These are phyloP conservation scores for Termitomyces sp. DNA, from an alignment of 768 basidiomycete species.

Conservation along the genomic window DNA sequence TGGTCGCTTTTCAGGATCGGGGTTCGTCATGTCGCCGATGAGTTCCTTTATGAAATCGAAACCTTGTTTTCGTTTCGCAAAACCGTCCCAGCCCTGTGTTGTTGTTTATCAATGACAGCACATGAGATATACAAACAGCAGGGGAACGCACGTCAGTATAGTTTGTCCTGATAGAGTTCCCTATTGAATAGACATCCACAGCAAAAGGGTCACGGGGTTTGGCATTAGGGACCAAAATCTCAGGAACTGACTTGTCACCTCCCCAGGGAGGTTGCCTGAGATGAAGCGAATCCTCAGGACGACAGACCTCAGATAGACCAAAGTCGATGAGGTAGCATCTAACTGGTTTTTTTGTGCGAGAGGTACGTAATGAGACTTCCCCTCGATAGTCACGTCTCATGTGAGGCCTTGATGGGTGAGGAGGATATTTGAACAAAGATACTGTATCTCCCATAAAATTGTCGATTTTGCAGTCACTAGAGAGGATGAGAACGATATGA, in stretches of 20 bases:
- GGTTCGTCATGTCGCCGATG: background rate
- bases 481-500: background rate
- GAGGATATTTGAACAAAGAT: background rate
- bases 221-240: background rate
- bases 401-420: background rate
- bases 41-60: background rate
- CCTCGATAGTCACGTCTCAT: background rate
- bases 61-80: background rate
- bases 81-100: background rate
- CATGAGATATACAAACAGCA: background rate
- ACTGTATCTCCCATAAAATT: conserved; percentile 1
- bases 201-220: background rate
- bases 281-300: background rate
- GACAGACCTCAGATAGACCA: background rate
- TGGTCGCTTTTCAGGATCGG: conserved; percentile 26
- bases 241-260: background rate
- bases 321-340: background rate
- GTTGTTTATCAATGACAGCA: background rate
- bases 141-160: background rate
- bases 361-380: background rate
- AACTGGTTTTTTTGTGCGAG: background rate
- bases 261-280: background rate
- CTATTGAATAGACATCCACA: background rate
- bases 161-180: background rate
- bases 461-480: background rate